Base-by-base conservation (phyloP, 2,329 filamentous ascomycete genomes). In the Monilinia vaccinii-corymbosi region DNA sequence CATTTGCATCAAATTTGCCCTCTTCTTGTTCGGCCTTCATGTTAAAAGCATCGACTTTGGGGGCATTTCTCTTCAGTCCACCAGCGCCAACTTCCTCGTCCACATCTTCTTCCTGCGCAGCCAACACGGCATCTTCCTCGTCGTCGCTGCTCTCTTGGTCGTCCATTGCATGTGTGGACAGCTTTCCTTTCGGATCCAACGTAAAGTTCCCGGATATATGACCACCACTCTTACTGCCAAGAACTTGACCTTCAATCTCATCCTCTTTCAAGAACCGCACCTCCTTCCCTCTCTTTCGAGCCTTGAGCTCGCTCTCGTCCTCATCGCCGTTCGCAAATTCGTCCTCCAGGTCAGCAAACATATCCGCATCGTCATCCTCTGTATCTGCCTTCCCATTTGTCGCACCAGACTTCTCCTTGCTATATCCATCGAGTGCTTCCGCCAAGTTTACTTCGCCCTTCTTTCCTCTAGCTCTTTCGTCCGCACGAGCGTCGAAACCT, bases 41-140 rank as follows among this genome's bases (percentile, higher is more conserved):
- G 71, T 99, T 97, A 80, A 99, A 99, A 3, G 93, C 93, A 73
- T 97, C 94, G 7, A 99, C 81, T 72, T 94, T 90, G 1, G 94
- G 94, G 1, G 94, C 94, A 73, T 97, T 91, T 68, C 86, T 89
- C 76, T 97, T 97, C 68, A 95, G 87, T 2, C 89, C 88, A 16
- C 94, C 94, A 1, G 90, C 87, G 2, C 94, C 94, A 7, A 99
- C 79, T 73, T 99, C 94, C 58, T 92, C 87, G 66, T 97, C 94
- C 18, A 96, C 71, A 21, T 84, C 89, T 62, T 88, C 85, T 65
- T 89, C 90, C 38, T 89, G 75, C 51, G 84, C 85, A 32, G 89
- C 91, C 64, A 89, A 82, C 53, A 90, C 86, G n/a, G 83, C 82
- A 25, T 87, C 85, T n/a, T 82, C 82, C 34, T 87, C 84, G 32